A percentile compares a stretch with the other conserved stretches of the same genome.
Conservation (phyloP, 164 flowering plant species). For the Tetracentron sinense region DNA sequence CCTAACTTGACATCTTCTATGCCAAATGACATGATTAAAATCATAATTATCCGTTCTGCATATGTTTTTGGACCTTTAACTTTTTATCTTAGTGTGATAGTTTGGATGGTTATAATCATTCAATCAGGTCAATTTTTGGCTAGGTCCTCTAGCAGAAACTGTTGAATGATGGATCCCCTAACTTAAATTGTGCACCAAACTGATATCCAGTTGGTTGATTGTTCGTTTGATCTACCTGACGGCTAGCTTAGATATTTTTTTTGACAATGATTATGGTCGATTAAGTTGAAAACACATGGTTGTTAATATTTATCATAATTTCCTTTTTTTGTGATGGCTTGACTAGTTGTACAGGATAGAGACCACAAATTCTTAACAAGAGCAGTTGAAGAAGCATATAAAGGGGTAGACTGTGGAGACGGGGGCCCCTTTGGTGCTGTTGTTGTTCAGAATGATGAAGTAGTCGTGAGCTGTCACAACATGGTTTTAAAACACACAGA, state of each 20-base stretch:
- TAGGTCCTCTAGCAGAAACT: background rate
- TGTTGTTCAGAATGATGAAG: slow-evolving; percentile 78
- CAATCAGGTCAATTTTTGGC: background rate
- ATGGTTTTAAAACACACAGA: slow-evolving; percentile 84
- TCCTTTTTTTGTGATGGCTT: slow-evolving; percentile 8
- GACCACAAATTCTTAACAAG: slow-evolving; percentile 75
- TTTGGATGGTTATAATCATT: background rate
- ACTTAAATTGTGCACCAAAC: background rate
- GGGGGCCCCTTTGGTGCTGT: slow-evolving; percentile 99
- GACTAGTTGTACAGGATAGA: slow-evolving; percentile 81
- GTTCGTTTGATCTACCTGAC: background rate
- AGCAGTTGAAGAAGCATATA: slow-evolving; percentile 94
- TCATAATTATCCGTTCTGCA: background rate
- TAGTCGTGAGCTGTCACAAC: slow-evolving; percentile 91
- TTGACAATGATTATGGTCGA: too few species aligned
- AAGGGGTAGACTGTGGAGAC: slow-evolving; percentile 86
- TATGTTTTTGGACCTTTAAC: background rate
- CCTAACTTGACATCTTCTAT: background rate
- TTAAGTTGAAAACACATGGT: too few species aligned
- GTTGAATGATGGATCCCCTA: background rate
- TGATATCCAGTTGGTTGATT: background rate
- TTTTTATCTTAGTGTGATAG: too few species aligned
- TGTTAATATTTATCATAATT: background rate
- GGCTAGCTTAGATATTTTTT: background rate
- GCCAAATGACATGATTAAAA: too few species aligned